These are phyloP conservation scores for Xanthoparmelia taractica DNA, from an alignment of 495 filamentous ascomycete species.

Conservation along the genomic window DNA sequence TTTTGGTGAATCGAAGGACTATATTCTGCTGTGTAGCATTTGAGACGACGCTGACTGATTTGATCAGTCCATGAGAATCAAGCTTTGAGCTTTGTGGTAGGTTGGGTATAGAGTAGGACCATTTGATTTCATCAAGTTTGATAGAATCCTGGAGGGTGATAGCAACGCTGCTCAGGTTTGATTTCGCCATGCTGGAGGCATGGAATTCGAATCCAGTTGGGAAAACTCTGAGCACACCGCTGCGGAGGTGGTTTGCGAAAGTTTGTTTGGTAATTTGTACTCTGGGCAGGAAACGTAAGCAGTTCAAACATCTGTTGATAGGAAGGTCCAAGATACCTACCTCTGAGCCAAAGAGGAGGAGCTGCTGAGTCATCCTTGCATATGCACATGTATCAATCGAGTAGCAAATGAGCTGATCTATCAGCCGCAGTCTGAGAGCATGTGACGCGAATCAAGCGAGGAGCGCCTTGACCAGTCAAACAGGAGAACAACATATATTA, in stretches of 20 bases:
- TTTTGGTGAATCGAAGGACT: constrained; percentile 8
- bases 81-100: constrained; percentile 4
- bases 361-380: not conserved
- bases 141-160: constrained; percentile 12
- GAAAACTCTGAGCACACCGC: not conserved
- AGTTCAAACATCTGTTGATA: too few species aligned
- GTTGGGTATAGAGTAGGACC: constrained; percentile 7
- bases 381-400: not conserved
- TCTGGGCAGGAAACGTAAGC: too few species aligned
- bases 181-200: not conserved
- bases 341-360: not conserved
- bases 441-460: not conserved
- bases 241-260: not conserved
- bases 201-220: not conserved
- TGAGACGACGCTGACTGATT: constrained; percentile 18
- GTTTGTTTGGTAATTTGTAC: not conserved
- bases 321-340: too few species aligned
- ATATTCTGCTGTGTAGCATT: constrained; percentile 7
- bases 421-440: not conserved
- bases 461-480: not conserved
- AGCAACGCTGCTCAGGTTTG: not conserved
- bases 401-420: not conserved
- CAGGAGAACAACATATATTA: not conserved
- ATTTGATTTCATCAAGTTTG: constrained; percentile 12
- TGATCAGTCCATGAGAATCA: constrained; percentile 7